Conservation (phyloP, 2,329 filamentous ascomycete species). For the Fusarium concolor region DNA sequence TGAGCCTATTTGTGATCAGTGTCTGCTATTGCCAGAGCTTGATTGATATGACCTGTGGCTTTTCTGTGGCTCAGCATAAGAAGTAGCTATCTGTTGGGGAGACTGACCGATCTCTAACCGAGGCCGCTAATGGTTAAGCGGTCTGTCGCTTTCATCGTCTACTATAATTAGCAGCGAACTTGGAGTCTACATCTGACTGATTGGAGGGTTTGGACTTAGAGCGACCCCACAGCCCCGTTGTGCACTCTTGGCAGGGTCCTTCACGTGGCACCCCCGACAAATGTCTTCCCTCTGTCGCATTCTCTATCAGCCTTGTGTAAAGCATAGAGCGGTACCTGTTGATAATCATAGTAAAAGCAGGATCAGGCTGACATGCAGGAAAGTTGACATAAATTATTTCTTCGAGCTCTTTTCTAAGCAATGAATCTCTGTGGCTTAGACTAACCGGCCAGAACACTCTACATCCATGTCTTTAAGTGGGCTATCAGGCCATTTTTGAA, state of each 20-base stretch:
- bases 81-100: too few species aligned
- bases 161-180: background rate
- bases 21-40: too few species aligned
- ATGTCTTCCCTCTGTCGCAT: background rate
- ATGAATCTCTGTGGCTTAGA: slow-evolving; percentile 6
- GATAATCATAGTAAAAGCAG: too few species aligned
- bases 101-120: background rate
- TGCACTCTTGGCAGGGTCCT: slow-evolving; percentile 4
- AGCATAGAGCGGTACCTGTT: too few species aligned
- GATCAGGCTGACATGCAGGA: too few species aligned
- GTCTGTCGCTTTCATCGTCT: background rate
- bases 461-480: slow-evolving; percentile 45
- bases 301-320: background rate
- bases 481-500: slow-evolving; percentile 45
- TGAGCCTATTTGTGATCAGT: too few species aligned
- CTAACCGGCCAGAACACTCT: slow-evolving; percentile 17
- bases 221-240: background rate
- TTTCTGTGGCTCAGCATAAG: background rate
- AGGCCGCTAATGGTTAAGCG: background rate
- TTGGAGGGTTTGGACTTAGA: background rate
- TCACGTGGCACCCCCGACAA: slow-evolving; percentile 17
- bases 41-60: background rate
- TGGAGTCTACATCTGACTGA: background rate
- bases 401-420: too few species aligned
- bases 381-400: too few species aligned